A percentile compares a stretch with the other conserved stretches of the same genome.
Conservation (phyloP, 768 basidiomycete genomes). For the Lentinula raphanica region DNA sequence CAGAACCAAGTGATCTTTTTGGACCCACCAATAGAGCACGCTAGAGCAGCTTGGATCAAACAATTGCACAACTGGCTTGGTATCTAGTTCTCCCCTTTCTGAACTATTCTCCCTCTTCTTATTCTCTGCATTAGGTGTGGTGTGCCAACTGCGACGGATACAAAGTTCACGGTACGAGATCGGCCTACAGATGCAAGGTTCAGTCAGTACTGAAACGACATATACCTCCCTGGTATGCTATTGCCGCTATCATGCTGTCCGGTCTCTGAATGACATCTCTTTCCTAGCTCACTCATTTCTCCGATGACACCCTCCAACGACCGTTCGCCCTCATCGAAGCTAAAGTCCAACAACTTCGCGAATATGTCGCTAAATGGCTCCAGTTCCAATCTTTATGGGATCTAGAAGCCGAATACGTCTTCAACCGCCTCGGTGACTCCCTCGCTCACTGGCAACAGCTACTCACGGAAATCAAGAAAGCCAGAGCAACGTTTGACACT, state of each 20-base stretch:
- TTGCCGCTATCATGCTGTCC: not conserved
- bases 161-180: constrained; percentile 97
- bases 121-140: constrained; percentile 49
- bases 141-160: constrained; percentile 82
- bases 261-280: not conserved
- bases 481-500: constrained; percentile 94
- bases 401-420: constrained; percentile 94
- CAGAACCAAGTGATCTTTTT: constrained; percentile 98
- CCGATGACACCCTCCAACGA: constrained; percentile 66
- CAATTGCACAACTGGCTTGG: constrained; percentile 90
- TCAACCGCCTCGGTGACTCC: constrained; percentile 91
- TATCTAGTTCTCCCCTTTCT: constrained; percentile 16
- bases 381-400: constrained; percentile 99
- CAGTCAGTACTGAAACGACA: constrained; percentile 54
- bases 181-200: constrained; percentile 81
- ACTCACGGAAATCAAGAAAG: constrained; percentile 93
- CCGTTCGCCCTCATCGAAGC: constrained; percentile 84
- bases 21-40: constrained; percentile 95
- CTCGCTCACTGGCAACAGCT: constrained; percentile 94
- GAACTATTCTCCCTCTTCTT: not conserved
- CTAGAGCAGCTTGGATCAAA: constrained; percentile 82
- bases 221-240: constrained; percentile 78
- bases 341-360: constrained; percentile 81
- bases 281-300: constrained; percentile 64
- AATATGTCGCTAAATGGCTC: constrained; percentile 96